A percentile compares a stretch with the other conserved stretches of the same genome.
Evolutionary conservation across 306 rosid species (phyloP).

Genomic region (Cucurbita ficifolia): DNA sequence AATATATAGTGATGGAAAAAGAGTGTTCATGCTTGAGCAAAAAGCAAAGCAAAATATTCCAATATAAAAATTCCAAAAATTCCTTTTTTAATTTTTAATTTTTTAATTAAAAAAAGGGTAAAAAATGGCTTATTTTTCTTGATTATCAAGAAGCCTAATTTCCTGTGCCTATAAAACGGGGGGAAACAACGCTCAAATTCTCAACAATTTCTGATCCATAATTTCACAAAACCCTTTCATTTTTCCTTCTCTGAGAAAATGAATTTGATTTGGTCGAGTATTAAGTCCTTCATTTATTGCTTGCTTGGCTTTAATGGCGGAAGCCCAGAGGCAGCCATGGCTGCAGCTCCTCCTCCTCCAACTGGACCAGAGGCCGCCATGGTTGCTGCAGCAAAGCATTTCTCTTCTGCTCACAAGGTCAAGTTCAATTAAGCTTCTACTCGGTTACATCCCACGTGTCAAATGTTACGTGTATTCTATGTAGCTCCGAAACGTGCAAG

Average conservation of each 20-base stretch:
- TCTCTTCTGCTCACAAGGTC: slow-evolving; percentile 12
- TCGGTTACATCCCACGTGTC: too few relatives aligned
- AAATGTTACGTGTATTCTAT: too few relatives aligned
- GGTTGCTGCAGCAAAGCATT: slow-evolving; percentile 12
- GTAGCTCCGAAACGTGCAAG: too few relatives aligned
- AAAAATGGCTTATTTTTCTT: neutral
- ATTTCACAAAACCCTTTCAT: too few relatives aligned
- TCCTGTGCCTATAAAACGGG: neutral
- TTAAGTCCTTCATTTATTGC: neutral
- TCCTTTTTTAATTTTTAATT: too few relatives aligned
- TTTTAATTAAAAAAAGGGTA: neutral
- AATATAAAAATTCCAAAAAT: too few relatives aligned
- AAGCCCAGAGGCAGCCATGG: neutral
- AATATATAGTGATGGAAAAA: too few relatives aligned
- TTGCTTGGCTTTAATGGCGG: neutral
- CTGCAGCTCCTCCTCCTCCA: neutral
- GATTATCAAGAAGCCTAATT: neutral
- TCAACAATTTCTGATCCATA: neutral
- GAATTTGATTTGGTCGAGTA: neutral
- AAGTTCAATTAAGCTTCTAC: neutral
- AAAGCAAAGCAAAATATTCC: too few relatives aligned
- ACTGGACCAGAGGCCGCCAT: slow-evolving; percentile 4
- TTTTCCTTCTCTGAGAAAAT: neutral
- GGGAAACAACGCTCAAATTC: neutral
- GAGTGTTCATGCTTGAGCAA: too few relatives aligned